Base-by-base conservation (phyloP, 805 yeast genomes). In the Barnettozyma populi region DNA sequence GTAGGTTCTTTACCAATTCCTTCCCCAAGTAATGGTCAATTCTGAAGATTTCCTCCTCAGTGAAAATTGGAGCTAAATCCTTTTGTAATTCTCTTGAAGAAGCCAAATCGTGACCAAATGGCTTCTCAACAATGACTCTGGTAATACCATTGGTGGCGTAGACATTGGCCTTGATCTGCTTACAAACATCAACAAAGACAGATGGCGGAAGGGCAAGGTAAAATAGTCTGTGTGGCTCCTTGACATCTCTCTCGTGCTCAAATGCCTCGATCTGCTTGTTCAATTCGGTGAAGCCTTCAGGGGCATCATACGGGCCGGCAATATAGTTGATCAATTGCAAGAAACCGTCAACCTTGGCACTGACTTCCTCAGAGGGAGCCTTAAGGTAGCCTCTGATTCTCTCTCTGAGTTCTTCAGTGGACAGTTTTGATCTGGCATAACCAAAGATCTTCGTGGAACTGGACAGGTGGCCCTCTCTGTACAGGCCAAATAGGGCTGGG, bases 21-120 rank as follows among this genome's bases (percentile, higher is more conserved):
- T 94, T 94, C 57, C 99, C 99, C 60, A 94, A 75, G 66, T 94
- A 94, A 70, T 94, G 99, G 71, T 94, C 99, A 59, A 94, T 94
- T 74, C 99, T 84, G 75, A 78, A 94, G 43, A 92, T 73, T 72
- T 94, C 98, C 4, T 85, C 90, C 70, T 94, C 99, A 23, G 79
- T 69, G 80, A 90, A 92, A 43, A 90, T 69, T 18, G 98, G 98
- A 16, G 90, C 80, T 59, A 94, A 75, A 52, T 79, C 76, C 48
- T 70, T 61, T 72, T 90, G 97, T 63, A 94, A 73, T 58, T 80
- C 83, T 60, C 88, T 78, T 4, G 95, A 81, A 45, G 89, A 75
- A 51, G 75, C 78, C 59, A 94, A 78, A 66, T 94, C 98, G 66
- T 81, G 94, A 53, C 99, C 99, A 64, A 94, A 94, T 36, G 99